phyloP scores from a whole-genome alignment of 805 yeast species.

The Ogataea philodendri region DNA sequence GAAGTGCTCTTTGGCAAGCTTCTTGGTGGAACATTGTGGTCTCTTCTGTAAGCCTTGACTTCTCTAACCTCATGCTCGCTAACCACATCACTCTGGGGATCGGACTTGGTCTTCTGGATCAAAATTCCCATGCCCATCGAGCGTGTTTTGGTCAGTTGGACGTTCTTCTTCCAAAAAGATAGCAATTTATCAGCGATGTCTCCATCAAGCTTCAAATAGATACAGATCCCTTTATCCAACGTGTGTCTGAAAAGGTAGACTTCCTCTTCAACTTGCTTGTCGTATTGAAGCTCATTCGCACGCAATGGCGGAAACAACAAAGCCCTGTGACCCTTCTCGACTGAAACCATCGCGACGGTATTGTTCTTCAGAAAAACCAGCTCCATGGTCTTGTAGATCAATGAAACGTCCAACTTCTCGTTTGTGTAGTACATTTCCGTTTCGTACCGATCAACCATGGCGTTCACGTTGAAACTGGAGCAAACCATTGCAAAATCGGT shows the following conservation, averaged over 20 bases:
- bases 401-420: conserved; percentile 19
- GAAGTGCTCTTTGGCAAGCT: neutral
- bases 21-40: neutral
- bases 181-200: neutral
- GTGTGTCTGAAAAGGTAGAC: conserved; percentile 22
- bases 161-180: conserved; percentile 5
- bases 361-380: conserved; percentile 17
- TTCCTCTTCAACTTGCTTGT: conserved; percentile 15
- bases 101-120: neutral
- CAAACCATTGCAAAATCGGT: conserved; percentile 21
- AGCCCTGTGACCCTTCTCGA: conserved; percentile 30
- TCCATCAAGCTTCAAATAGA: conserved; percentile 20
- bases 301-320: conserved; percentile 37
- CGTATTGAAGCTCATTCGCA: conserved; percentile 28
- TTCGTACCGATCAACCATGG: conserved; percentile 7
- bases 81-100: too few species aligned
- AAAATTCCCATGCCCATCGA: conserved; percentile 16
- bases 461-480: conserved; percentile 17
- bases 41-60: conserved; percentile 1
- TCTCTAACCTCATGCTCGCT: conserved; percentile 2
- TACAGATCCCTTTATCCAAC: conserved; percentile 14
- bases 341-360: conserved; percentile 30
- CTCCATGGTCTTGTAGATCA: conserved; percentile 23
- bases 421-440: conserved; percentile 31
- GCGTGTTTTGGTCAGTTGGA: conserved; percentile 4